Evolutionary conservation across 345 rosid species (phyloP), one percentile per base, ranked within the genome.

Genomic region (Eucalyptus sp.): DNA sequence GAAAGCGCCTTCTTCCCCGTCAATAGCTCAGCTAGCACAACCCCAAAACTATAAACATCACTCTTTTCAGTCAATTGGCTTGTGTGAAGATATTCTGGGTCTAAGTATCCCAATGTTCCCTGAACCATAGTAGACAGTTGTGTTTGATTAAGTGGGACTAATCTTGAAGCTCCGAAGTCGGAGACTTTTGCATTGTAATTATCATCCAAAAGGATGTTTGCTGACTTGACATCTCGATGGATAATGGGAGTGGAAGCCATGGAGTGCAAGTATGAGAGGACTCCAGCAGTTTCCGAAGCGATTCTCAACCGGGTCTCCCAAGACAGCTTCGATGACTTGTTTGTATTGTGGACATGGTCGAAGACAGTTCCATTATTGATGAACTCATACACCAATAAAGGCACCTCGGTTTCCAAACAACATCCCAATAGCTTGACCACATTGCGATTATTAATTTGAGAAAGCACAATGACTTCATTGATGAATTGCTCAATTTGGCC

Each of bases 351-450:
- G 13, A 94, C 18, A 52, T 93, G 93, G 13, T 91, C 88, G 49
- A 88, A 89, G 8, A 93, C 89, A 51, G 93, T 94, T n/a, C 94
- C 91, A 15, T 93, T 94, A 33, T 87, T 13, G 7, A 94, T 29
- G 44, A 90, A 90, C 86, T 92, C 94, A 41, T 92, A 92, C 15
- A 93, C 94, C 29, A 94, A 54, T 58, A 93, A 51, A 6, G 94
- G 96, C 43, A 93, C 94, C 15, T 86, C 89, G 0, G 92, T 93
- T 89, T 94, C 96, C 12, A 94, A 88, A 46, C 94, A 92, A 27
- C 95, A 93, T 20, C 94, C 94, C 52, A 94, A 41, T 12, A 94
- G 91, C 25, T 88, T 94, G 25, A 94, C 95, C 41, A 92, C 93
- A 48, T 48, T 48, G 1, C 13, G 13, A 10, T 48, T 43, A 7